A percentile compares a stretch with the other conserved stretches of the same genome.
These are phyloP conservation scores for Mucor saturninus DNA, from an alignment of 371 early-diverging fungal species.

Conservation along the genomic window DNA sequence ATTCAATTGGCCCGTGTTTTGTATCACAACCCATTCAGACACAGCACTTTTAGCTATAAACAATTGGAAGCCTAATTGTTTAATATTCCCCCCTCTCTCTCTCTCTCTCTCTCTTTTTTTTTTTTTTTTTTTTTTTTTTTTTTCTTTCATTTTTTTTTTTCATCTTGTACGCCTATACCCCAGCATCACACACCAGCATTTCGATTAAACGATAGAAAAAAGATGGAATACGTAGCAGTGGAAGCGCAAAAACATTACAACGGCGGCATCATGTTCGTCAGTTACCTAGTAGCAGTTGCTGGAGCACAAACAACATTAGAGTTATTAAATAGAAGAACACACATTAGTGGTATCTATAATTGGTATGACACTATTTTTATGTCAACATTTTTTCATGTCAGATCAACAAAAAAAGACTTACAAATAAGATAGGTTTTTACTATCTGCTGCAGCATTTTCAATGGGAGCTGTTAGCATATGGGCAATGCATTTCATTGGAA, in stretches of 20 bases:
- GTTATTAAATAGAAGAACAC: conserved; percentile 35
- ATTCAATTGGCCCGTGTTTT: too few species aligned
- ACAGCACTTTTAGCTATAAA: too few species aligned
- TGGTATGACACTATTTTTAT: conserved; percentile 15
- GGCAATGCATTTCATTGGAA: conserved; percentile 61
- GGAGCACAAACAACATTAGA: conserved; percentile 42
- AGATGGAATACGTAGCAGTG: conserved; percentile 15
- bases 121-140: not conserved
- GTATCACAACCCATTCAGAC: too few species aligned
- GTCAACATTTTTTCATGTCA: too few species aligned
- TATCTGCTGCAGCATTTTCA: conserved; percentile 39
- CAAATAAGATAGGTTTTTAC: conserved; percentile 33
- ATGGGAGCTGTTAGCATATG: conserved; percentile 56
- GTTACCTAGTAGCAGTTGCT: conserved; percentile 31
- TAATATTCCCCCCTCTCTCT: too few species aligned
- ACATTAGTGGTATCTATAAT: conserved; percentile 37
- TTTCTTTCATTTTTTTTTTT: not conserved
- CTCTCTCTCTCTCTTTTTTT: not conserved
- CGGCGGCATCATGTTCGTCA: conserved; percentile 34
- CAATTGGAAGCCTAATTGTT: too few species aligned
- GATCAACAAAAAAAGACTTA: too few species aligned
- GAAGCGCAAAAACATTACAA: conserved; percentile 22
- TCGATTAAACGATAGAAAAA: not conserved
- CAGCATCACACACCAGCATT: not conserved
- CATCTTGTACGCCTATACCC: not conserved